Evolutionary conservation across 768 basidiomycete species (phyloP).

Genomic region (Gautieria morchelliformis): DNA sequence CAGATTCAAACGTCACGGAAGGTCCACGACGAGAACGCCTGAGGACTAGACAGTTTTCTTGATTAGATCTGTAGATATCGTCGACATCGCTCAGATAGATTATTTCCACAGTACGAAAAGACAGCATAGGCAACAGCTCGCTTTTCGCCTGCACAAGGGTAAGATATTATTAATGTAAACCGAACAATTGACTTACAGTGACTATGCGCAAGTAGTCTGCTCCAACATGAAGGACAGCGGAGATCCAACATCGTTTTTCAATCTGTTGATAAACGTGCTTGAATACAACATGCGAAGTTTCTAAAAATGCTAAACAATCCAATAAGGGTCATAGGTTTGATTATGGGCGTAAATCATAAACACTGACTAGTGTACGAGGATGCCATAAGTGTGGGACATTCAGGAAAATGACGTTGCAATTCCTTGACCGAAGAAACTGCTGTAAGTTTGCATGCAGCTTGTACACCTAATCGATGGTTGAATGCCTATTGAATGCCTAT

Average conservation of each 20-base stretch:
- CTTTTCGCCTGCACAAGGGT: not conserved
- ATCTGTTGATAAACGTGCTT: constrained; percentile 42
- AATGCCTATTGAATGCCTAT: not conserved
- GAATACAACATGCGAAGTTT: constrained; percentile 42
- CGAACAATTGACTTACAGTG: constrained; percentile 40
- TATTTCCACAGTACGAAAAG: constrained; percentile 69
- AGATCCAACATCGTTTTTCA: constrained; percentile 55
- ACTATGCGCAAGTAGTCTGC: constrained; percentile 64
- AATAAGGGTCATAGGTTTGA: not conserved
- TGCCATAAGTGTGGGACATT: not conserved
- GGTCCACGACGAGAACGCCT: not conserved
- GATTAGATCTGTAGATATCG: constrained; percentile 69
- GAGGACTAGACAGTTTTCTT: not conserved
- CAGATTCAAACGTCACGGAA: constrained; percentile 25
- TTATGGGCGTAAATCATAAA: not conserved
- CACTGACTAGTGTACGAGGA: not conserved
- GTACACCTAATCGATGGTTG: constrained; percentile 29
- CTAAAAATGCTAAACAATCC: constrained; percentile 41
- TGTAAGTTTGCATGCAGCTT: constrained; percentile 41
- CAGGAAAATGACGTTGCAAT: constrained; percentile 42
- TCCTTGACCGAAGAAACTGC: constrained; percentile 57
- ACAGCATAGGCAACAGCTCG: not conserved
- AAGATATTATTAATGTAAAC: not conserved
- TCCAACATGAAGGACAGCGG: constrained; percentile 60
- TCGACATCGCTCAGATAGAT: constrained; percentile 73